Percentiles rank a stretch among this genome's conserved stretches.
Conservation (phyloP, 2,329 filamentous ascomycete genomes). For the Gnomoniopsis smithogilvyi region DNA sequence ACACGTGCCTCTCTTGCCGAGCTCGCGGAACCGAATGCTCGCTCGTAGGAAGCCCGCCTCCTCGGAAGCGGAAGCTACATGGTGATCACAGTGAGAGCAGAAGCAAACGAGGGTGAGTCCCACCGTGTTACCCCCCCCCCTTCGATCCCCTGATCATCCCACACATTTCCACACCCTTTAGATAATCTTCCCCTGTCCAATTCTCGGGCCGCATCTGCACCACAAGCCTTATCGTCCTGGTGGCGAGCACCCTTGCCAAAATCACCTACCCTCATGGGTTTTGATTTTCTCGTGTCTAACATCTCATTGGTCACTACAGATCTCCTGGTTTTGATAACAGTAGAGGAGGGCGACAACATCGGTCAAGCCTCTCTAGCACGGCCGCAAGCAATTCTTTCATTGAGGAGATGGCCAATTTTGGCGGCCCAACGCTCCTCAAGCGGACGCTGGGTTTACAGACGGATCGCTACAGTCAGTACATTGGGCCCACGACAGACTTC, state of each 20-base stretch:
- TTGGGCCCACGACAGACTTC: constrained; percentile 79
- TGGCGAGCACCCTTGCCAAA: constrained; percentile 5
- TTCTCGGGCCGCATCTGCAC: constrained; percentile 6
- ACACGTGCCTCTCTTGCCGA: constrained; percentile 72
- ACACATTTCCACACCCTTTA: neutral
- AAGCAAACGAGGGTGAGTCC: constrained; percentile 67
- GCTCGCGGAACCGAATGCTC: constrained; percentile 77
- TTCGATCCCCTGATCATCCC: neutral
- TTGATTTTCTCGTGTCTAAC: constrained; percentile 36
- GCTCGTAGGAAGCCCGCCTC: constrained; percentile 70
- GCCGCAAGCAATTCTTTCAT: constrained; percentile 60
- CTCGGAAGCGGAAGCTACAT: constrained; percentile 76
- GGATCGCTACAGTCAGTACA: constrained; percentile 78
- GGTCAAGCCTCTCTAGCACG: constrained; percentile 59
- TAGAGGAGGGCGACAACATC: constrained; percentile 49
- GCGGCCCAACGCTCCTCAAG: constrained; percentile 62
- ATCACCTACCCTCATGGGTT: constrained; percentile 1
- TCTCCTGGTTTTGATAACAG: constrained; percentile 55
- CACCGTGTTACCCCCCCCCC: constrained; percentile 10
- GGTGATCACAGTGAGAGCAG: constrained; percentile 58
- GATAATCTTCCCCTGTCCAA: neutral
- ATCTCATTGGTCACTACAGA: constrained; percentile 48
- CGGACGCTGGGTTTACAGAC: constrained; percentile 72
- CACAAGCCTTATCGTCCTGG: constrained; percentile 3
- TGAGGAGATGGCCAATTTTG: constrained; percentile 69